These are phyloP conservation scores for Choiromyces venosus DNA, from an alignment of 495 filamentous ascomycete species.

Conservation along the genomic window DNA sequence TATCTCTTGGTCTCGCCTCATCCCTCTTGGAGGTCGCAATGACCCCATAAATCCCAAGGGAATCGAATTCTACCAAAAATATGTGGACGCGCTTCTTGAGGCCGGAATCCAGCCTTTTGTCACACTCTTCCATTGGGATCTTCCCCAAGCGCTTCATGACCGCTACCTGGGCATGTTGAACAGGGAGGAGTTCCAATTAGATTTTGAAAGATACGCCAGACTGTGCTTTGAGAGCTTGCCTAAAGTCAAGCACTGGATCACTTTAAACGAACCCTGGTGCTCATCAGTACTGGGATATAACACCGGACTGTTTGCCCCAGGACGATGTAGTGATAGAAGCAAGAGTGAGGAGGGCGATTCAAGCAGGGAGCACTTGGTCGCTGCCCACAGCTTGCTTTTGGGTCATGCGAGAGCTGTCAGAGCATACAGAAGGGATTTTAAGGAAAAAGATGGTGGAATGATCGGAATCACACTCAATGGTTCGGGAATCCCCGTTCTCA, in stretches of 20 bases:
- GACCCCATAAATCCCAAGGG: slow-evolving; percentile 48
- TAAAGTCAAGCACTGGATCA: slow-evolving; percentile 55
- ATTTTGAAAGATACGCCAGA: slow-evolving; percentile 52
- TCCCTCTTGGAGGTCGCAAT: slow-evolving; percentile 42
- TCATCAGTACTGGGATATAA: slow-evolving; percentile 52
- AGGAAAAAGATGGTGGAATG: slow-evolving; percentile 47
- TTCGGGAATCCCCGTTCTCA: slow-evolving; percentile 15
- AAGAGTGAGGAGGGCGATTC: slow-evolving; percentile 51
- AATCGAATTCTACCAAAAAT: slow-evolving; percentile 49
- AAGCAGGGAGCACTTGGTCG: slow-evolving; percentile 51
- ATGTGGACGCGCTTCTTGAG: slow-evolving; percentile 50
- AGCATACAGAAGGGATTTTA: slow-evolving; percentile 53
- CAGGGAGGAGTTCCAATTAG: slow-evolving; percentile 51
- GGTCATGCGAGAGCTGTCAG: slow-evolving; percentile 52
- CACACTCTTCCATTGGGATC: slow-evolving; percentile 55
- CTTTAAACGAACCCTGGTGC: slow-evolving; percentile 54
- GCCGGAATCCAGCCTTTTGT: slow-evolving; percentile 52
- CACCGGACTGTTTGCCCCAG: slow-evolving; percentile 51
- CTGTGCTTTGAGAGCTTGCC: slow-evolving; percentile 48
- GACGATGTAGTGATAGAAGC: slow-evolving; percentile 49
- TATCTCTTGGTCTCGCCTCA: slow-evolving; percentile 44
- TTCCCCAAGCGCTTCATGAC: slow-evolving; percentile 51
- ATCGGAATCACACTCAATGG: slow-evolving; percentile 56
- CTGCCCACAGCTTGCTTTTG: slow-evolving; percentile 49
- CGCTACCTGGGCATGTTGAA: slow-evolving; percentile 52